Conservation (phyloP, 495 filamentous ascomycete genomes). For the Trichoderma asperelloides region DNA sequence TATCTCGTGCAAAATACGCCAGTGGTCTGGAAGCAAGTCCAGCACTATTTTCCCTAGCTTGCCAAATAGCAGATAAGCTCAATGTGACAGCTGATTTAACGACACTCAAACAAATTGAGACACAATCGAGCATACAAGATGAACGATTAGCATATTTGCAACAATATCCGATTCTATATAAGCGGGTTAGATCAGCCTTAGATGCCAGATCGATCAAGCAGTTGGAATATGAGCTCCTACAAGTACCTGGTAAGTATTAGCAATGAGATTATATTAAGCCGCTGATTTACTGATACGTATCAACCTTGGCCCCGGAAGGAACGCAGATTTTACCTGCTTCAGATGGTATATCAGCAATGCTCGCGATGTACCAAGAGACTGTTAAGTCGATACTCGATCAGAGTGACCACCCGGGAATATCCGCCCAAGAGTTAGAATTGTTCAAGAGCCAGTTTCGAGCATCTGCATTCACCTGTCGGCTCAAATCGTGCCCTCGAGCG, state of each 20-base stretch:
- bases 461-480: slow-evolving; percentile 19
- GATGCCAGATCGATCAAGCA: not conserved
- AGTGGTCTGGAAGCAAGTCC: not conserved
- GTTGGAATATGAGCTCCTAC: not conserved
- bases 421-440: slow-evolving; percentile 16
- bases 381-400: slow-evolving; percentile 13
- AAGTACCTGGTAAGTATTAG: not conserved
- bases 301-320: not conserved
- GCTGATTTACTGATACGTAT: not conserved
- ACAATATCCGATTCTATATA: not conserved
- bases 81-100: not conserved
- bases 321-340: not conserved
- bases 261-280: not conserved
- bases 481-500: slow-evolving; percentile 10
- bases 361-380: slow-evolving; percentile 14
- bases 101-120: not conserved
- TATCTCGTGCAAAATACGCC: not conserved
- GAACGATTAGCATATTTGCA: not conserved
- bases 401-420: slow-evolving; percentile 11
- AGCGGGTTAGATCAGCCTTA: not conserved
- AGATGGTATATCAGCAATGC: not conserved
- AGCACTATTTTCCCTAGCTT: not conserved
- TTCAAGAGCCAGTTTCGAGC: slow-evolving; percentile 19
- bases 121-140: not conserved
- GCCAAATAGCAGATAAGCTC: not conserved